These are phyloP conservation scores for Ustulina deusta DNA, from an alignment of 2,329 filamentous ascomycete species.

Conservation along the genomic window DNA sequence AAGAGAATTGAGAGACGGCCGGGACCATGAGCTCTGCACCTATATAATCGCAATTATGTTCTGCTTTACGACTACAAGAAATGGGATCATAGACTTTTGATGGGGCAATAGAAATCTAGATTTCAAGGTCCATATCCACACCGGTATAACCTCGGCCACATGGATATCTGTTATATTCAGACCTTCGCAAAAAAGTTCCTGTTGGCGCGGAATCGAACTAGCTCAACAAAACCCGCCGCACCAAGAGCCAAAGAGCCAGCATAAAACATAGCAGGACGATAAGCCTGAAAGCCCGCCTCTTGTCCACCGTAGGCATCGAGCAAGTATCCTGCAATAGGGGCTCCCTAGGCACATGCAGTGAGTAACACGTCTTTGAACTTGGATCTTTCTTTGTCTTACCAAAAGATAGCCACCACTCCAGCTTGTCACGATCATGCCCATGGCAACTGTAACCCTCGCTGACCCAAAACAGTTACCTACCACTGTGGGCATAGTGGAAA, in stretches of 20 bases:
- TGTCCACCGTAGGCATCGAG: slow-evolving; percentile 61
- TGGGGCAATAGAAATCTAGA: background rate
- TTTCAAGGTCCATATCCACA: background rate
- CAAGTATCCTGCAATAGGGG: slow-evolving; percentile 71
- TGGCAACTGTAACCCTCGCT: slow-evolving; percentile 65
- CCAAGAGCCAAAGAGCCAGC: slow-evolving; percentile 65
- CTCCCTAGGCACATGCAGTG: slow-evolving; percentile 44
- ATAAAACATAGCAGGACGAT: slow-evolving; percentile 72
- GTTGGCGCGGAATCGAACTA: slow-evolving; percentile 59
- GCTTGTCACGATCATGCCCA: slow-evolving; percentile 71
- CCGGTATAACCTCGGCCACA: background rate
- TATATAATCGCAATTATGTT: background rate
- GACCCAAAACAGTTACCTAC: slow-evolving; percentile 70
- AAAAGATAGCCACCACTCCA: slow-evolving; percentile 73
- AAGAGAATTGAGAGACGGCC: background rate
- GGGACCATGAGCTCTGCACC: background rate
- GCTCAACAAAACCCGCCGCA: slow-evolving; percentile 57
- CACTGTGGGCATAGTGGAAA: slow-evolving; percentile 72
- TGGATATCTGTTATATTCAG: slow-evolving; percentile 31
- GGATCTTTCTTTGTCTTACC: slow-evolving; percentile 50
- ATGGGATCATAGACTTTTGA: background rate
- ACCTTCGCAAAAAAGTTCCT: slow-evolving; percentile 54
- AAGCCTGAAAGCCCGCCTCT: slow-evolving; percentile 62
- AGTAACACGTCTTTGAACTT: slow-evolving; percentile 1
- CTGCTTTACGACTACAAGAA: background rate